phyloP scores from a whole-genome alignment of 139 green algal genomes.

The Tetradesmus lagerheimii region DNA sequence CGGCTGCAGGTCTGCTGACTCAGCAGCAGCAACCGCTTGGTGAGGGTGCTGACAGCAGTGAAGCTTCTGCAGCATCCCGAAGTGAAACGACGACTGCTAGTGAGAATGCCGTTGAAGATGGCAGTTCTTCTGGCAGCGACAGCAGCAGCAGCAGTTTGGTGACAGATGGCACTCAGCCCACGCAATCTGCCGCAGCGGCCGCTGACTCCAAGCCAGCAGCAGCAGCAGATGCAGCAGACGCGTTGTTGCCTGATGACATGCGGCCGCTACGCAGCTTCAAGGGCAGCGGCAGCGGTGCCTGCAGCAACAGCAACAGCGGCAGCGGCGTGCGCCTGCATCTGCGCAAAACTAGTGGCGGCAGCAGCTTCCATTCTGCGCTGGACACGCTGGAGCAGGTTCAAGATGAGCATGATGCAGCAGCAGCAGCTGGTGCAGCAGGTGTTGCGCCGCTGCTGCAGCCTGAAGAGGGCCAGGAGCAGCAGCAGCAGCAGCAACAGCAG shows the following conservation, averaged over 20 bases:
- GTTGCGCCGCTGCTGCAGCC: neutral
- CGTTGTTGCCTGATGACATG: neutral
- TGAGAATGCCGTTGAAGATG: neutral
- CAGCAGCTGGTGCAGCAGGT: neutral
- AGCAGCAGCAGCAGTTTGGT: slow-evolving; percentile 40
- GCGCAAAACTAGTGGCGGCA: slow-evolving; percentile 4
- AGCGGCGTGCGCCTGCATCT: slow-evolving; percentile 8
- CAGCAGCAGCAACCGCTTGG: neutral
- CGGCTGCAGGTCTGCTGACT: neutral
- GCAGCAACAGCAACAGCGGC: neutral
- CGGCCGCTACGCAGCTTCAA: neutral
- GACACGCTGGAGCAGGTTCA: neutral
- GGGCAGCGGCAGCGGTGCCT: neutral
- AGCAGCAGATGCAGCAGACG: neutral
- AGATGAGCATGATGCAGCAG: neutral
- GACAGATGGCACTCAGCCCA: neutral
- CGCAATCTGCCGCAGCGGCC: neutral
- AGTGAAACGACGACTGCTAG: neutral
- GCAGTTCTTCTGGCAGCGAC: neutral
- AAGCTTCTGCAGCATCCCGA: neutral
- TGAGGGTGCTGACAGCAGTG: neutral
- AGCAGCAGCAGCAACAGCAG: slow-evolving; percentile 44
- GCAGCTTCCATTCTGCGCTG: slow-evolving; percentile 32
- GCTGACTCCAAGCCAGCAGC: neutral
- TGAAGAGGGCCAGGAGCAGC: neutral